Evolutionary conservation across 108 stramenopile species (phyloP), one percentile per base, ranked within the genome.

Genomic region (Conticribra weissflogii): DNA sequence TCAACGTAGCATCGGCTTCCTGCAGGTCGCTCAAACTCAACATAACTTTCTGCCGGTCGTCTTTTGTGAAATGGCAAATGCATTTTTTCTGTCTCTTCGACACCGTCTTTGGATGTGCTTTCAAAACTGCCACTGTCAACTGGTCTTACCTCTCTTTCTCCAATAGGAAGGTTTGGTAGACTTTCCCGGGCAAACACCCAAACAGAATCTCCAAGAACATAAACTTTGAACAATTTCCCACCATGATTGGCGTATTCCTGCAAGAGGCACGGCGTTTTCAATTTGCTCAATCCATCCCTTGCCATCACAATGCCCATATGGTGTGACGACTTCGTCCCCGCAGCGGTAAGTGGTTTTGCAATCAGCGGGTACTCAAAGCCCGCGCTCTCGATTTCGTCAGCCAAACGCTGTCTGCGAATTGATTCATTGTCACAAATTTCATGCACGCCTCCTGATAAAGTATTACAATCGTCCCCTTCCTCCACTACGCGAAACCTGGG

Each of bases 171-270:
- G 61, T 96, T 87, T 9, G 95, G 95, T 29, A 93, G 65, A 62
- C 83, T 85, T 50, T 79, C 64, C 59, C 95, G 74, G 47, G 69
- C 32, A 67, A 90, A 91, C 0, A 96, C 95, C 68, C 86, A 80
- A 0, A 96, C 91, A 45, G 76, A 61, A 18, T 90, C 77, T 61
- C 95, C 95, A 46, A 96, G 58, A 3, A 96, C 95, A 59, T 96
- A 96, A 0, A 91, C 90, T 66, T 96, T 96, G 82, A 88, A 96
- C 5, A 96, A 63, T 34, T 74, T 65, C 3, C 84, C 85, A 63
- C 85, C 79, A 66, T 96, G 94, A 72, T 96, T 96, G 54, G 83
- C 83, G 63, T 88, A 96, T 75, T 92, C 91, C 78, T 95, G 94
- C 9, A 88, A 54, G 4, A 86, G 61, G 57, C 78, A 84, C 1